phyloP scores from a whole-genome alignment of 305 asterid genomes.

The Fraxinus greggii region DNA sequence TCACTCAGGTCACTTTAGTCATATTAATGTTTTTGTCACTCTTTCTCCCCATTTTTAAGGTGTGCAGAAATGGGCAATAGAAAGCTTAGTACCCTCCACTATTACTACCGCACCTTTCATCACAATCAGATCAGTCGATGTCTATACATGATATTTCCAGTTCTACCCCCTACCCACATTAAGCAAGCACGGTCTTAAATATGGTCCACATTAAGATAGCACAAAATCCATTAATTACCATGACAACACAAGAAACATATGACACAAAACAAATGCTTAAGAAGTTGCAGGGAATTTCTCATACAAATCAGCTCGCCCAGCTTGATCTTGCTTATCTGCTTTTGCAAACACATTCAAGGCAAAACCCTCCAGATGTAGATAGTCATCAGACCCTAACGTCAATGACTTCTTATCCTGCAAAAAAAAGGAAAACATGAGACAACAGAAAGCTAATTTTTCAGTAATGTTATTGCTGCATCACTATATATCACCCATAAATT shows the following conservation, averaged over 20 bases:
- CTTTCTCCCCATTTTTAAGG: background rate
- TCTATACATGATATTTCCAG: background rate
- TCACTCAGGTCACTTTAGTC: background rate
- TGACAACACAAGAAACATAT: constrained; percentile 10
- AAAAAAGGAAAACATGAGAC: background rate
- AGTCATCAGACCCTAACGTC: constrained; percentile 74
- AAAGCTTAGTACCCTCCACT: background rate
- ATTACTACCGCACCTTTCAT: background rate
- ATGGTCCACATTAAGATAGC: background rate
- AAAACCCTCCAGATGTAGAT: constrained; percentile 84
- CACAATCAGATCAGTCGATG: background rate
- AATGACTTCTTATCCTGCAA: constrained; percentile 86
- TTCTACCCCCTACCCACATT: constrained; percentile 1
- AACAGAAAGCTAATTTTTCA: background rate
- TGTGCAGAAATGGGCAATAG: background rate
- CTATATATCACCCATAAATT: background rate
- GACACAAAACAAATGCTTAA: constrained; percentile 10
- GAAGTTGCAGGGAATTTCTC: constrained; percentile 20
- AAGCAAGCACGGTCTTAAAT: constrained; percentile 2
- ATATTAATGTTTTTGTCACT: background rate
- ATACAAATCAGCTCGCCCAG: constrained; percentile 88
- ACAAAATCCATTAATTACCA: constrained; percentile 1
- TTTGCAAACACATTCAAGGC: constrained; percentile 75
- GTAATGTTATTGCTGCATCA: background rate
- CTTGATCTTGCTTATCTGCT: constrained; percentile 96